Evolutionary conservation across 2,329 filamentous ascomycete genomes (phyloP), one percentile per base, ranked within the genome.

Genomic region (Macrophomina phaseolina): DNA sequence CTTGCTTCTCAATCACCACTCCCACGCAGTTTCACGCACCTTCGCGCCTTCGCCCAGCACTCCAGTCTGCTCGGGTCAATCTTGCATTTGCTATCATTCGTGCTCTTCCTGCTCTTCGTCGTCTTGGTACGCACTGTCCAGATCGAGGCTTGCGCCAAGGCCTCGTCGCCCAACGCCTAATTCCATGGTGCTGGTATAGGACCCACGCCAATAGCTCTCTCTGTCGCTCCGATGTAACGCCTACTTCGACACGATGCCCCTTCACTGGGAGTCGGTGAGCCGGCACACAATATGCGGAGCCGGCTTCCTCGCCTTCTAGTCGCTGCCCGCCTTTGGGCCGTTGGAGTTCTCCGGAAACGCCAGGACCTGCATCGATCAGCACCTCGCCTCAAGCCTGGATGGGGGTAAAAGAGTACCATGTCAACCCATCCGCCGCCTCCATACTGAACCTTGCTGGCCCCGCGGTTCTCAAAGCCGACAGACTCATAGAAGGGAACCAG

Each of bases 361-460:
- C 34, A 64, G 23, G 34, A 64, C 61, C 61, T 64, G 61, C 23
- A 14, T 11, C 2, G 36, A 23, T 52, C 38, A 64, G 61, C 63
- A 30, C 30, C 63, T 51, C 30, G 36, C 32, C 49, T 38, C 28
- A 23, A 23, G 51, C 16, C 28, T 23, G 51, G 8, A 6, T n/a
- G 3, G 14, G n/a, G 30, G 11, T 18, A 3, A 16, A 64, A 38
- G 11, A 45, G 42, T 77, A 93, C 91, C 91, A 97, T 89, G 76
- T 95, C 89, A 71, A 87, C 84, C 93, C 93, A 97, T 18, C 88
- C 89, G 38, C 92, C 91, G 45, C 92, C 92, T 23, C 89, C 91
- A 79, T 93, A 93, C 67, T 86, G 83, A 61, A 87, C 90, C 68
- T 86, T 81, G 77, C 92, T 95, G 60, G 84, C 81, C 0, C 93